Base-by-base conservation (phyloP, 2,329 filamentous ascomycete species). In the Chlorencoelia australis region DNA sequence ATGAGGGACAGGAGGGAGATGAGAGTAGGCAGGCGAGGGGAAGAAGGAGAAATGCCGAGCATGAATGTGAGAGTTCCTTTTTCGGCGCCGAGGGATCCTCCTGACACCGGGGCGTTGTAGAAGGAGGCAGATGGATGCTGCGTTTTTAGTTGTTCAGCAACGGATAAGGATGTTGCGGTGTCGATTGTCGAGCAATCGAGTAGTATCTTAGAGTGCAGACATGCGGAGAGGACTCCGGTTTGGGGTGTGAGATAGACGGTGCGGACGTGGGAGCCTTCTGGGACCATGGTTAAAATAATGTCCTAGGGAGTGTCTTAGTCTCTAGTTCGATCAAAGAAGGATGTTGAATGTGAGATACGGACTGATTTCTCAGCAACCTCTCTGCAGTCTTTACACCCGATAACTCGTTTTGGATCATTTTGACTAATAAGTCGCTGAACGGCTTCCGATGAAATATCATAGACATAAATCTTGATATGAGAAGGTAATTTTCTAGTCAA, bases 181-280 rank as follows among this genome's bases (percentile, higher is more conserved):
- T 84, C 79, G 49, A 85, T 84, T 2, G 79, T 84, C 7, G 77
- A 82, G 48, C 71, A 78, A 53, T 84, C 79, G 45, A 85, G 78
- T 52, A 83, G 80, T n/a, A 83, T 61, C 22, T 31, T 36, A 7
- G 14, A 11, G 9, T 63, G 37, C 59, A 55, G 15, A 52, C 41
- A 19, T 49, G 57, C 3, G 6, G 39, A 30, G 5, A 81, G 64
- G 54, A 83, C 76, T 19, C 71, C 64, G 36, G 69, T 65, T 1
- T 21, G 13, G 3, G 45, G 19, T 30, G 55, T 45, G 7, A 51
- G 45, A 52, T 77, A 82, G 21, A 82, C 79, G 14, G 69, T 67
- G 48, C 72, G 70, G 40, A 83, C 79, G 51, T 83, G 79, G 28
- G 69, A 63, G 1, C 78, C 75, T 48, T 80, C 75, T 1, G 79